Evolutionary conservation across 1,284 basidiomycete genomes (phyloP), one percentile per base, ranked within the genome.

Genomic region (Heterobasidion occidentale): DNA sequence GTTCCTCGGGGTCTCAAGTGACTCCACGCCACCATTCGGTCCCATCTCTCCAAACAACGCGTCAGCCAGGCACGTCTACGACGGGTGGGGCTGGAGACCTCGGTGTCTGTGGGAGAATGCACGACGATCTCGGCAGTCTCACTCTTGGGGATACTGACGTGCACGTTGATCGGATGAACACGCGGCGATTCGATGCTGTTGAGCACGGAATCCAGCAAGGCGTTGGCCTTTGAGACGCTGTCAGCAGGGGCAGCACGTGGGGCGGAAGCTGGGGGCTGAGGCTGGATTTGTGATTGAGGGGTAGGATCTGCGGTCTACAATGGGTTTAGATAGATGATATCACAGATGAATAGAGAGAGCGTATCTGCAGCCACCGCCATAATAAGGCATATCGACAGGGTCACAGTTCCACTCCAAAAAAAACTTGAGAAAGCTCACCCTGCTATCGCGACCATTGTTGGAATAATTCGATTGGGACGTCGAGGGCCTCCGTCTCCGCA

Each of bases 391-490:
- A 27, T 27, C 27, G 27, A 27, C 27, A 27, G 27, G 27, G 27
- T 27, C 27, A 27, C 27, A 27, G 27, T 27, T 27, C 27, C 27
- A 27, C 27, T 27, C 27, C 27, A 27, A 27, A 27, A 27, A 27
- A 54, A 50, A 55, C 3, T 2, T 36, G 20, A 8, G 27, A 27
- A 27, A 33, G 72, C 79, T 62, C 65, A 88, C 86, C 65, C 78
- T 71, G 58, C 68, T 71, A 36, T 76, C 77, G 33, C 73, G 74
- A 20, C 79, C 79, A 52, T 73, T 80, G 52, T 68, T 70, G 1
- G 84, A 85, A 63, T 88, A 85, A 62, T 82, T 85, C 8, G 88
- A 88, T 67, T 89, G 86, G 11, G 88, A 88, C n/a, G 86, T 89
- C 0, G 88, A 90, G 7, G 86, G 87, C 49, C 87, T 76, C 54